Base-by-base conservation (phyloP, 2,329 filamentous ascomycete species). In the Didymella sp. region DNA sequence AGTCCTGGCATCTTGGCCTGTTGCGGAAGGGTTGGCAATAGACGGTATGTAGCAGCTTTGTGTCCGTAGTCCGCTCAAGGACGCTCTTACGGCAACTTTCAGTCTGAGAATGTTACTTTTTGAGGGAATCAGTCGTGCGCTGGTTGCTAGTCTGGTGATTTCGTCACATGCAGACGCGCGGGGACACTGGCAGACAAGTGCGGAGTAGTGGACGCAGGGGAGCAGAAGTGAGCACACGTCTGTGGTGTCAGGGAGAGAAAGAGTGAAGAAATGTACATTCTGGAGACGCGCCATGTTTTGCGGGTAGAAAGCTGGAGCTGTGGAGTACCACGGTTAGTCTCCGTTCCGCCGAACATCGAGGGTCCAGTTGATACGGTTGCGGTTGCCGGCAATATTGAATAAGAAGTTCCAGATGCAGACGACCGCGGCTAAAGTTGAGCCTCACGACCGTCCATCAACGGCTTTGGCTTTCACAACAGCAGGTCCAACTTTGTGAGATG, bases 1-100 rank as follows among this genome's bases (percentile, higher is more conserved):
- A 69, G 56, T 11, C 84, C 83, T 77, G 84, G 84, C 61, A 71
- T 79, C 45, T 42, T 51, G 53, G 59, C 27, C 50, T 40, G 21
- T 43, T 43, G 58, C 9, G 41, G 27, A 46, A 35, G 24, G 11
- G 30, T 37, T 31, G 19, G 30, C n/a, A 9, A 22, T n/a, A 17
- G 6, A 28, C 2, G 8, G 3, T 19, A 28, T 17, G 30, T 28
- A 40, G 7, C 3, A 19, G 8, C 13, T 27, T 33, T 33, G 6
- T 13, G 15, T 11, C 22, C 12, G 31, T 15, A 9, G 2, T 21
- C 19, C 19, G 19, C 42, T 25, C 22, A 46, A 12, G 8, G 4
- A 4, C 12, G 41, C 19, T 25, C 19, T 21, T 11, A 31, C 25
- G 38, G 22, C 12, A 27, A 6, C 33, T 9, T 24, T 8, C 9